These are phyloP conservation scores for Cicer arietinum DNA, from an alignment of 306 rosid species.

Conservation along the genomic window DNA sequence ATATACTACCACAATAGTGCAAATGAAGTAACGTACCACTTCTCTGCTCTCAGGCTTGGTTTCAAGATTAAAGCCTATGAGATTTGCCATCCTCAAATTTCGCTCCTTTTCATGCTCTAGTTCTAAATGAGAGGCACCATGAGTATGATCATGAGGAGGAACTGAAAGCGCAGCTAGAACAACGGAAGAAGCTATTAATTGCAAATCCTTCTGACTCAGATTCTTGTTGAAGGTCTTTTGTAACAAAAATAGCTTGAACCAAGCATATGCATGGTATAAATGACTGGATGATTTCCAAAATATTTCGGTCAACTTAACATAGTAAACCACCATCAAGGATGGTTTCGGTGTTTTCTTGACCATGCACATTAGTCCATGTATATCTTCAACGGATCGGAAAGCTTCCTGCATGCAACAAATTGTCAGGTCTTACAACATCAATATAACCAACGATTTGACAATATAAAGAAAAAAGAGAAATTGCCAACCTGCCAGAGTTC, in stretches of 20 bases:
- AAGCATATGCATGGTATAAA: slow-evolving; percentile 93
- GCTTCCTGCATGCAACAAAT: slow-evolving; percentile 76
- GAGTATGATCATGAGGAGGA: slow-evolving; percentile 75
- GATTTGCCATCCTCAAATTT: slow-evolving; percentile 88
- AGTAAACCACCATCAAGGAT: slow-evolving; percentile 95
- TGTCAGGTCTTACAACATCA: background rate
- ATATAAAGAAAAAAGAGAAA: background rate
- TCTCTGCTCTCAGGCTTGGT: slow-evolving; percentile 84
- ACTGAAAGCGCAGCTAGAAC: slow-evolving; percentile 94
- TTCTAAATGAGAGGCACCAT: slow-evolving; percentile 82
- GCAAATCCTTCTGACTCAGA: slow-evolving; percentile 94
- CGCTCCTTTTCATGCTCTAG: slow-evolving; percentile 90
- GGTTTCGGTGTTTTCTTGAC: slow-evolving; percentile 95
- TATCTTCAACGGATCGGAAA: slow-evolving; percentile 92
- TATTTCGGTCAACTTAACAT: slow-evolving; percentile 87
- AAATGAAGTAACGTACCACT: slow-evolving; percentile 58
- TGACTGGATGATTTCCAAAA: slow-evolving; percentile 90
- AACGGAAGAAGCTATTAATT: slow-evolving; percentile 95
- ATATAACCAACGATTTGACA: background rate
- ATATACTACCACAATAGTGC: slow-evolving; percentile 4
- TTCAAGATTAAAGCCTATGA: slow-evolving; percentile 91
- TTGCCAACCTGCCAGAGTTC: slow-evolving; percentile 94
- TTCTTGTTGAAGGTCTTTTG: slow-evolving; percentile 95
- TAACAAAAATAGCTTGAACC: slow-evolving; percentile 89
- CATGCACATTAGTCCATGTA: slow-evolving; percentile 96